Conservation (phyloP, 331 rosid genomes). For the Pyrus hybrid region DNA sequence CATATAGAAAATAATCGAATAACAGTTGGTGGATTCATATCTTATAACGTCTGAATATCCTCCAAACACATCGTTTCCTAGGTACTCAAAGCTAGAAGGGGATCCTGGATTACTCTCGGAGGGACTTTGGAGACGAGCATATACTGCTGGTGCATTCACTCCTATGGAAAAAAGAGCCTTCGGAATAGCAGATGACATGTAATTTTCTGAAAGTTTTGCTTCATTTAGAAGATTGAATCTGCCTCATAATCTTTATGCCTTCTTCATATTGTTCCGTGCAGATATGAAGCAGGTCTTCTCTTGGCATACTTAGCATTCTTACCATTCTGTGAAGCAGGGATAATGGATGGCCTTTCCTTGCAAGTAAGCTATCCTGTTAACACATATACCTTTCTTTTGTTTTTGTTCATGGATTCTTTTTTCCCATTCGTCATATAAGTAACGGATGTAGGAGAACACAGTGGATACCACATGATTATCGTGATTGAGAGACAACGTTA, state of each 20-base stretch:
- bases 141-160: conserved; percentile 69
- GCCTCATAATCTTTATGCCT: neutral
- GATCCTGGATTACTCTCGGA: conserved; percentile 50
- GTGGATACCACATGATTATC: neutral
- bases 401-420: neutral
- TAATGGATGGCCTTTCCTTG: conserved; percentile 79
- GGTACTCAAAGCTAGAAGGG: conserved; percentile 54
- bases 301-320: conserved; percentile 81
- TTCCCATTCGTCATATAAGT: neutral
- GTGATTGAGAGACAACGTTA: neutral
- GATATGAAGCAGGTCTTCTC: conserved; percentile 94
- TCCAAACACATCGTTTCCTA: conserved; percentile 24
- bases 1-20: neutral
- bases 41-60: conserved; percentile 13
- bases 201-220: conserved; percentile 21
- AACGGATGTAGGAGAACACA: neutral
- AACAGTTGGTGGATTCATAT: neutral
- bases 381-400: neutral
- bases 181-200: conserved; percentile 98
- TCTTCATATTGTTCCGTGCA: conserved; percentile 27
- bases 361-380: conserved; percentile 48
- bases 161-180: conserved; percentile 75
- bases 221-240: conserved; percentile 18
- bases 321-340: conserved; percentile 89
- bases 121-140: conserved; percentile 90